phyloP scores from a whole-genome alignment of 768 basidiomycete genomes.

The Tremella yokohamensis region DNA sequence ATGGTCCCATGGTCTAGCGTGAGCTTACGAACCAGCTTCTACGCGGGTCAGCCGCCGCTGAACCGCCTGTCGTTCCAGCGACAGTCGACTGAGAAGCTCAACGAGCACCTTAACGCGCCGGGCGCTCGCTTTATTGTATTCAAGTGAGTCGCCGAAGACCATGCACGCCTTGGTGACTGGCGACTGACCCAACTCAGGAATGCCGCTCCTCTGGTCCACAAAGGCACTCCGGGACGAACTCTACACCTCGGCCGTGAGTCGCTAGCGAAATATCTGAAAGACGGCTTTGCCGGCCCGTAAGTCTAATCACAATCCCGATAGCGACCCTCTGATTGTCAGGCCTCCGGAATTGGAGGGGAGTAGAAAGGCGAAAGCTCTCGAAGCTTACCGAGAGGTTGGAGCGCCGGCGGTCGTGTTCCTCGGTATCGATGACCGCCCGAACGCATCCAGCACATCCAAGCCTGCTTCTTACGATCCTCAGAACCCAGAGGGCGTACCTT shows the following conservation, averaged over 20 bases:
- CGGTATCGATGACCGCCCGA: conserved; percentile 46
- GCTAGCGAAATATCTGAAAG: conserved; percentile 59
- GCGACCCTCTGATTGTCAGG: not conserved
- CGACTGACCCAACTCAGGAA: conserved; percentile 48
- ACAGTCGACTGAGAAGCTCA: conserved; percentile 74
- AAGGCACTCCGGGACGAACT: conserved; percentile 60
- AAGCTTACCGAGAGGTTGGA: conserved; percentile 2
- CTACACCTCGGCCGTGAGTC: conserved; percentile 67
- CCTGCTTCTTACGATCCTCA: conserved; percentile 65
- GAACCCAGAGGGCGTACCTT: conserved; percentile 73
- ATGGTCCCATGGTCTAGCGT: not conserved
- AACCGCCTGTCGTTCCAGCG: conserved; percentile 59
- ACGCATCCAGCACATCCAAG: conserved; percentile 23
- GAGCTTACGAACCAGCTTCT: conserved; percentile 41
- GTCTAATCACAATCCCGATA: conserved; percentile 7
- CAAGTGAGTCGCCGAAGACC: conserved; percentile 57
- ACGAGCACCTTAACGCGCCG: conserved; percentile 62
- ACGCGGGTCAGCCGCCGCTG: conserved; percentile 51
- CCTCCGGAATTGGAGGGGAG: not conserved
- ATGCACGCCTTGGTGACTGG: conserved; percentile 45
- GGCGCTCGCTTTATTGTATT: conserved; percentile 75
- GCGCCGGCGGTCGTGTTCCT: conserved; percentile 44
- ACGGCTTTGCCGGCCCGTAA: conserved; percentile 27
- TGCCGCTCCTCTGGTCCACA: conserved; percentile 47
- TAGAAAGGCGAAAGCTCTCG: not conserved